These are phyloP conservation scores for Candida sanyaensis DNA, from an alignment of 1,139 yeast species.

Conservation along the genomic window DNA sequence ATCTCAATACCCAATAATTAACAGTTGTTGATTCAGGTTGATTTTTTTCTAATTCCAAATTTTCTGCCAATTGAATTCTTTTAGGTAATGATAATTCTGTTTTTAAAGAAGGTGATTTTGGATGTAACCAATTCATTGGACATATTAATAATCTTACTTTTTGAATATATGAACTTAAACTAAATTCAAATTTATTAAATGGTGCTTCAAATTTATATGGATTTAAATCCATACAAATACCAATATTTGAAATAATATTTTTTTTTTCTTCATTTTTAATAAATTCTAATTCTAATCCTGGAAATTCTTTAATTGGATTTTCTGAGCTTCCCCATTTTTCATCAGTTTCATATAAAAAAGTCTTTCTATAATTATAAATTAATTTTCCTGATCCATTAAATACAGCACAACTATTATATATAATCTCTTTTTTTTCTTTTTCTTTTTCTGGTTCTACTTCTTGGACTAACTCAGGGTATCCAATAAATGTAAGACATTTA, in stretches of 20 bases:
- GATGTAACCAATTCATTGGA: slow-evolving; percentile 89
- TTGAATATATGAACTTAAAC: slow-evolving; percentile 51
- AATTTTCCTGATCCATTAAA: slow-evolving; percentile 59
- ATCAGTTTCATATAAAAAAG: slow-evolving; percentile 79
- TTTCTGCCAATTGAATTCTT: slow-evolving; percentile 6
- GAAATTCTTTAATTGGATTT: slow-evolving; percentile 56
- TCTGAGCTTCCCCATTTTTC: slow-evolving; percentile 80
- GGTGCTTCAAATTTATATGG: slow-evolving; percentile 86
- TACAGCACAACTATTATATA: slow-evolving; percentile 73
- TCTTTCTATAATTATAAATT: slow-evolving; percentile 71
- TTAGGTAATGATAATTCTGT: slow-evolving; percentile 5
- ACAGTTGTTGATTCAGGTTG: slow-evolving; percentile 30
- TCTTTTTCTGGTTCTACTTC: too few relatives aligned
- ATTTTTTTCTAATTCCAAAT: background rate
- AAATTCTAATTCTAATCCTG: slow-evolving; percentile 38
- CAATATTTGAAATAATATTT: slow-evolving; percentile 53
- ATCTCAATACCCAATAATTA: slow-evolving; percentile 71
- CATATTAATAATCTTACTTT: slow-evolving; percentile 59
- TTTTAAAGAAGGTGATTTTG: slow-evolving; percentile 46
- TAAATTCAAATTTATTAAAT: slow-evolving; percentile 72
- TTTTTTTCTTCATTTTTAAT: slow-evolving; percentile 6
- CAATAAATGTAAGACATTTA: slow-evolving; percentile 72
- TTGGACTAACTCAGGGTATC: slow-evolving; percentile 67
- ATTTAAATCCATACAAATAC: slow-evolving; percentile 95
- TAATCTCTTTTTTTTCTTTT: too few relatives aligned